phyloP scores from a whole-genome alignment of 1,284 basidiomycete genomes.

The Pseudozyma hubeiensis region DNA sequence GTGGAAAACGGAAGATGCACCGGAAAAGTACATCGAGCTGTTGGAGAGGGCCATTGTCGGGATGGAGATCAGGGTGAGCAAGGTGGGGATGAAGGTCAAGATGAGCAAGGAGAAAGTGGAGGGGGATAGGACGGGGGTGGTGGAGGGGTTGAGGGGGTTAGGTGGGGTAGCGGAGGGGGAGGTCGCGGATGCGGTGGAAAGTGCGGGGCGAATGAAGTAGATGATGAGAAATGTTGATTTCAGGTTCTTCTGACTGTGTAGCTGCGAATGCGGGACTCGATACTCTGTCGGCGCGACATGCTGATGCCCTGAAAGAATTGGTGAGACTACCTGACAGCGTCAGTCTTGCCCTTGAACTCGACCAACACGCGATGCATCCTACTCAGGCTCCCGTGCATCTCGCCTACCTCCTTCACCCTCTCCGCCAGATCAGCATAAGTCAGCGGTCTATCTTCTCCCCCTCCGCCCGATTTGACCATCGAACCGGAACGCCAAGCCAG shows the following conservation, averaged over 20 bases:
- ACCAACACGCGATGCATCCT: constrained; percentile 46
- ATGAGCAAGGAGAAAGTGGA: constrained; percentile 69
- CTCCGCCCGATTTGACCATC: background rate
- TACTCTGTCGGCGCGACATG: no score
- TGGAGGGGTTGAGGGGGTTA: constrained; percentile 66
- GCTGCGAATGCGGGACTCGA: no score
- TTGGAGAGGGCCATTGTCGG: constrained; percentile 70
- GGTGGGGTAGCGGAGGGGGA: constrained; percentile 39
- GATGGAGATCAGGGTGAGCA: constrained; percentile 68
- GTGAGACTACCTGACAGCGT: background rate
- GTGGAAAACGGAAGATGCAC: constrained; percentile 70
- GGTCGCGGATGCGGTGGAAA: constrained; percentile 11
- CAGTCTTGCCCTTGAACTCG: constrained; percentile 34
- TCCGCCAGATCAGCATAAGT: constrained; percentile 33
- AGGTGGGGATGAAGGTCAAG: constrained; percentile 70
- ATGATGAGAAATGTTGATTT: background rate
- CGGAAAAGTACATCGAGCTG: constrained; percentile 68
- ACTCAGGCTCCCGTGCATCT: constrained; percentile 42
- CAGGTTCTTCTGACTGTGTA: no score
- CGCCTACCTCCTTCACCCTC: constrained; percentile 20
- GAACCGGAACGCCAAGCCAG: constrained; percentile 25
- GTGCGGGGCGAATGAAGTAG: constrained; percentile 8
- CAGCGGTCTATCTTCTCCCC: constrained; percentile 19
- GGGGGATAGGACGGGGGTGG: constrained; percentile 69
- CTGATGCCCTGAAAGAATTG: no score